Evolutionary conservation across 139 green algal genomes (phyloP).

Genomic region (Eudorina sp.): DNA sequence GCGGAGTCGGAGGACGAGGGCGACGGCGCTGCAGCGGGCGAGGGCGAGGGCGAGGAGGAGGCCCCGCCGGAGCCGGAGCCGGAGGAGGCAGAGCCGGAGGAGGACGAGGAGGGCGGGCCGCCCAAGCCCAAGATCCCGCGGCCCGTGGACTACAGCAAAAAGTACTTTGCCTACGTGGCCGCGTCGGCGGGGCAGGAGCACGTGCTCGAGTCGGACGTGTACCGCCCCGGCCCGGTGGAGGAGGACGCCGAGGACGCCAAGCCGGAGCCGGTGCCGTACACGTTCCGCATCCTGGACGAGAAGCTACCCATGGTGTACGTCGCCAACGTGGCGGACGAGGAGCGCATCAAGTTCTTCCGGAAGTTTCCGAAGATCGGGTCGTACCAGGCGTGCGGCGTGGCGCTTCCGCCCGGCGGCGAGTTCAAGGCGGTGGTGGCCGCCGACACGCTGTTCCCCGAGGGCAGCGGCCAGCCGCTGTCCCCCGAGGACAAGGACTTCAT

Average conservation of each 20-base stretch:
- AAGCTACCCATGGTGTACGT: constrained; percentile 68
- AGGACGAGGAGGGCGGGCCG: neutral
- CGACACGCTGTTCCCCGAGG: constrained; percentile 74
- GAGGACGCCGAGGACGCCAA: constrained; percentile 58
- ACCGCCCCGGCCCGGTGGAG: constrained; percentile 49
- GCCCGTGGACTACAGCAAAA: constrained; percentile 67
- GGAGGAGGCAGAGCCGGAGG: neutral
- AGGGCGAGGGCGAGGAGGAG: constrained; percentile 13
- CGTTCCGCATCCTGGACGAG: constrained; percentile 78
- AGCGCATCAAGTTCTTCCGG: constrained; percentile 65
- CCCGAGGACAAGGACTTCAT: constrained; percentile 67
- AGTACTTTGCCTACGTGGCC: constrained; percentile 68
- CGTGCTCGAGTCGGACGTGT: constrained; percentile 56
- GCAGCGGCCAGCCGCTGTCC: constrained; percentile 63
- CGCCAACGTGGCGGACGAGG: constrained; percentile 64
- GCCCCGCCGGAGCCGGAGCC: neutral
- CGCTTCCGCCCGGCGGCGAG: constrained; percentile 32
- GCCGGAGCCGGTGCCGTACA: constrained; percentile 58
- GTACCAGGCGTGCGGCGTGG: constrained; percentile 52
- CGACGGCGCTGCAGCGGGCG: neutral
- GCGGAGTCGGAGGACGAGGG: constrained; percentile 69
- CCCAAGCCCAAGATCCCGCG: constrained; percentile 16
- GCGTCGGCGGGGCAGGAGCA: constrained; percentile 66
- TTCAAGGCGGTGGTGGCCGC: constrained; percentile 70
- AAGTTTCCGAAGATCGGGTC: constrained; percentile 67